Conservation (phyloP, 2,329 filamentous ascomycete species). For the Apiospora marii region DNA sequence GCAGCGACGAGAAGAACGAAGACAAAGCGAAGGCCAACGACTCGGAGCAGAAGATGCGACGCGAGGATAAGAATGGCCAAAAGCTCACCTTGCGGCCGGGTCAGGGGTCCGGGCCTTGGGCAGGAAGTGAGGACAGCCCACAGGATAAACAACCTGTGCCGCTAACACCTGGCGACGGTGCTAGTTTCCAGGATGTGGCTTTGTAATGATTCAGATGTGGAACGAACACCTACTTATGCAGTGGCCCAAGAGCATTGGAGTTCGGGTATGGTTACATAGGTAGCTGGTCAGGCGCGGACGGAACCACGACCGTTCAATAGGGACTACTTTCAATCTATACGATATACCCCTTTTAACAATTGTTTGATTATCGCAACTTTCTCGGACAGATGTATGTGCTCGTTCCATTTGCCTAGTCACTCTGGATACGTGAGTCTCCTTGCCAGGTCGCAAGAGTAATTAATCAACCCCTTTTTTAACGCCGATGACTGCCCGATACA, state of each 20-base stretch:
- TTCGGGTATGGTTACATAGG: neutral
- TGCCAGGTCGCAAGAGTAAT: neutral
- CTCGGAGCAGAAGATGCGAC: slow-evolving; percentile 64
- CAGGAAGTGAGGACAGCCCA: slow-evolving; percentile 43
- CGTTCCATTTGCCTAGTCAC: neutral
- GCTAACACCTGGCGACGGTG: slow-evolving; percentile 60
- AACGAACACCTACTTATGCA: neutral
- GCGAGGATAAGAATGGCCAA: slow-evolving; percentile 63
- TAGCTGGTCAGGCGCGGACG: neutral
- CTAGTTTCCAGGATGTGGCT: slow-evolving; percentile 71
- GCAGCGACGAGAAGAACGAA: slow-evolving; percentile 43
- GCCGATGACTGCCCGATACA: neutral
- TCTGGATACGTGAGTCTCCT: neutral
- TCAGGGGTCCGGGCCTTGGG: slow-evolving; percentile 32
- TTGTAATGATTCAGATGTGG: slow-evolving; percentile 48
- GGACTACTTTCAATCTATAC: slow-evolving; percentile 3
- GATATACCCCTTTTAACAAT: neutral
- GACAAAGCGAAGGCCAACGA: slow-evolving; percentile 39
- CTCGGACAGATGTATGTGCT: neutral
- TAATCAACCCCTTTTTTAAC: neutral
- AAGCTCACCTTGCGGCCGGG: slow-evolving; percentile 59
- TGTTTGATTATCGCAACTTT: neutral
- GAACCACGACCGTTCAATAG: neutral
- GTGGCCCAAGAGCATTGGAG: neutral
- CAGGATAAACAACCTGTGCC: slow-evolving; percentile 50